These are phyloP conservation scores for Suhomyces vadensis DNA, from an alignment of 805 yeast genomes.

Conservation along the genomic window DNA sequence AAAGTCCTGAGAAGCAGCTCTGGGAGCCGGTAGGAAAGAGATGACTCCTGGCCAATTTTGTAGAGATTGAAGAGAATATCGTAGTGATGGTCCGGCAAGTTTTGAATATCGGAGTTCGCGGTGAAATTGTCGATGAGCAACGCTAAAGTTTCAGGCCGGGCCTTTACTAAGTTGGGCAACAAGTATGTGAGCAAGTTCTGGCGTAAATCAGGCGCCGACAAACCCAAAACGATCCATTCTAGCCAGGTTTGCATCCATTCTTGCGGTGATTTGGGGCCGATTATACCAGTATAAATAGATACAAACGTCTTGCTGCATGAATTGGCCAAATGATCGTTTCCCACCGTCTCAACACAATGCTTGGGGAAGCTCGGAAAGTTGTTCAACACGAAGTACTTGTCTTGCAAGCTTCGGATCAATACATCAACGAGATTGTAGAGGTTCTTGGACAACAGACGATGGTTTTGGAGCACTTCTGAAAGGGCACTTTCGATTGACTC, in stretches of 20 bases:
- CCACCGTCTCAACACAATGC: conserved; percentile 51
- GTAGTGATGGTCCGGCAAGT: conserved; percentile 35
- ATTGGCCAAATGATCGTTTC: conserved; percentile 63
- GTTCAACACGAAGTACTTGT: conserved; percentile 39
- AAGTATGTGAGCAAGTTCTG: conserved; percentile 58
- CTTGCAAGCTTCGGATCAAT: conserved; percentile 48
- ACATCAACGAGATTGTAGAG: conserved; percentile 61
- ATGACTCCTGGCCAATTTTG: conserved; percentile 61
- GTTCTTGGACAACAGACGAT: conserved; percentile 43
- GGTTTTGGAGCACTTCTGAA: not conserved
- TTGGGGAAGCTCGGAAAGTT: conserved; percentile 48
- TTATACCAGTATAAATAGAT: conserved; percentile 23
- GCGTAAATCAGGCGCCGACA: conserved; percentile 33
- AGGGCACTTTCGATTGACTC: not conserved
- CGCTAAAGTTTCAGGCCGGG: conserved; percentile 45
- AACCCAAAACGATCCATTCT: conserved; percentile 31
- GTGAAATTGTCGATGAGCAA: conserved; percentile 31
- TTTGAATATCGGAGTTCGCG: conserved; percentile 22
- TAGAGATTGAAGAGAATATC: conserved; percentile 44
- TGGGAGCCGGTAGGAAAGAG: conserved; percentile 18
- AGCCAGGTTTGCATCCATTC: conserved; percentile 60
- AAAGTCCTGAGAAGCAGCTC: conserved; percentile 28
- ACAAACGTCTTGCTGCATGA: conserved; percentile 61
- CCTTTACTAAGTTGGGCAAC: conserved; percentile 61
- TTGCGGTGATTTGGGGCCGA: conserved; percentile 15